These are phyloP conservation scores for Colletotrichum cereale DNA, from an alignment of 2,329 filamentous ascomycete genomes.

Conservation along the genomic window DNA sequence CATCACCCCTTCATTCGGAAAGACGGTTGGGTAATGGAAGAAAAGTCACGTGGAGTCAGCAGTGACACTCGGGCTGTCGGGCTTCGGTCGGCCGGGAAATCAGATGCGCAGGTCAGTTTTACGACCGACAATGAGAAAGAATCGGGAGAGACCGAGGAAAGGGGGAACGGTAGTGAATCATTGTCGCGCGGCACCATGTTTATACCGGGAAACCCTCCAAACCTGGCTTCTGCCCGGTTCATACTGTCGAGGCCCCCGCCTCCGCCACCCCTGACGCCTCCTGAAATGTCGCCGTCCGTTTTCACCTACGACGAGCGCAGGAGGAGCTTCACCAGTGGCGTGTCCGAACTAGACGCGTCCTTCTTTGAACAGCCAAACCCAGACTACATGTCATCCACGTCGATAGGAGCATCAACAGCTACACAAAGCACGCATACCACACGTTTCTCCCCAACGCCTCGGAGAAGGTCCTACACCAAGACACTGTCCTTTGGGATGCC, in stretches of 20 bases:
- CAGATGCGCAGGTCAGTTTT: constrained; percentile 25
- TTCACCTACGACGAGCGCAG: constrained; percentile 59
- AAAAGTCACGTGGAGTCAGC: constrained; percentile 50
- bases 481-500: constrained; percentile 53
- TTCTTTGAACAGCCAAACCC: constrained; percentile 65
- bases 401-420: constrained; percentile 43
- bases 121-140: constrained; percentile 15
- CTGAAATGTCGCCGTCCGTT: constrained; percentile 56
- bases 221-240: constrained; percentile 32
- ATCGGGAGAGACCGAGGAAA: background rate
- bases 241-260: constrained; percentile 55
- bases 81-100: constrained; percentile 1
- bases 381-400: constrained; percentile 58
- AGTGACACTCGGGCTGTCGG: constrained; percentile 40
- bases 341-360: constrained; percentile 51
- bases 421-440: constrained; percentile 42
- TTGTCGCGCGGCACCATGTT: constrained; percentile 1
- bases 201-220: constrained; percentile 6
- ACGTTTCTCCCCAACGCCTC: constrained; percentile 50
- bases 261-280: constrained; percentile 63
- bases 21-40: constrained; percentile 40
- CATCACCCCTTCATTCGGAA: constrained; percentile 34
- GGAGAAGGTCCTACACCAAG: constrained; percentile 59
- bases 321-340: constrained; percentile 49
- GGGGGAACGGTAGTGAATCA: background rate